Percentiles rank a stretch among this genome's conserved stretches.
Conservation (phyloP, 1,139 yeast genomes). For the Candida sp. region DNA sequence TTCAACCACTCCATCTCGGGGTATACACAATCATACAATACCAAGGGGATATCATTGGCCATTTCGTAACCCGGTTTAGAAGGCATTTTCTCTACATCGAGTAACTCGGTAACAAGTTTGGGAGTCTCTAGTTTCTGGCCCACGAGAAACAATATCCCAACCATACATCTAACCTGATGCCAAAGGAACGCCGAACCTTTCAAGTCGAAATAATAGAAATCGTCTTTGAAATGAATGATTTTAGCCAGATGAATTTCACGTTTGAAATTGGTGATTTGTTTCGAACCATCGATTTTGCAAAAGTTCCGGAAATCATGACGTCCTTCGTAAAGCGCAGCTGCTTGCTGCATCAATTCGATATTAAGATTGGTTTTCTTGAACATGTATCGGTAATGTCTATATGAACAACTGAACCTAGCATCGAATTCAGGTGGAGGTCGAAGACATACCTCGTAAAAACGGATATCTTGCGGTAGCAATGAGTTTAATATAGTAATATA, state of each 20-base stretch:
- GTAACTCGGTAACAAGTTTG: conserved; percentile 50
- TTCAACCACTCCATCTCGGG: conserved; percentile 66
- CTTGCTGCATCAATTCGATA: conserved; percentile 63
- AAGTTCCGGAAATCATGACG: conserved; percentile 91
- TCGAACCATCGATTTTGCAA: conserved; percentile 91
- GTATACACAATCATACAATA: conserved; percentile 84
- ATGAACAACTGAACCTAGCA: conserved; percentile 86
- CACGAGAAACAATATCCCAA: conserved; percentile 73
- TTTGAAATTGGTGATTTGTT: conserved; percentile 76
- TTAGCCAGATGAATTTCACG: conserved; percentile 56
- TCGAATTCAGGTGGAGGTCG: conserved; percentile 83
- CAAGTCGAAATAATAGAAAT: conserved; percentile 67
- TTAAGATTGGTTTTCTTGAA: conserved; percentile 58
- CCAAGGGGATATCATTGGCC: conserved; percentile 91
- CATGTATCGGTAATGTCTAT: conserved; percentile 82
- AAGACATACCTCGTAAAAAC: conserved; percentile 77
- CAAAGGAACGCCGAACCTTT: conserved; percentile 91
- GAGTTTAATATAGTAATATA: conserved; percentile 75
- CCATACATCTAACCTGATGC: conserved; percentile 98
- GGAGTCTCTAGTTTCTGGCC: conserved; percentile 78
- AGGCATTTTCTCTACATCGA: conserved; percentile 59
- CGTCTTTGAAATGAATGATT: conserved; percentile 42
- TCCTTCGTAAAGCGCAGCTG: conserved; percentile 66
- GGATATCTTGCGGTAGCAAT: conserved; percentile 74
- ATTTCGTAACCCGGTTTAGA: conserved; percentile 79